Conservation (phyloP, 2,329 filamentous ascomycete genomes). For the Nemania abortiva region DNA sequence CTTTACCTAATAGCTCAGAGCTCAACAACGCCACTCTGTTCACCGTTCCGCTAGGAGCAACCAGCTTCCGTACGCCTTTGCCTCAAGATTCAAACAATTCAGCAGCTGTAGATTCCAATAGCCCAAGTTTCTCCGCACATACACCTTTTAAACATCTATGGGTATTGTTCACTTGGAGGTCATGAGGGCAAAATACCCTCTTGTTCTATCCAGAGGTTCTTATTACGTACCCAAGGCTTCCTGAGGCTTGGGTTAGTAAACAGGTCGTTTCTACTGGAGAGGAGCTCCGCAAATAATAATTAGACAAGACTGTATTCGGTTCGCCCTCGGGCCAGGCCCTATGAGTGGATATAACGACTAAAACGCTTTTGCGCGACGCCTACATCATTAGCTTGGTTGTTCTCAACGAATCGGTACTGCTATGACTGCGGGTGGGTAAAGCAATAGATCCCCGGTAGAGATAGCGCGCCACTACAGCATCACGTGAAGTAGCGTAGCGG, state of each 20-base stretch:
- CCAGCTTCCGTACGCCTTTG: too few species aligned
- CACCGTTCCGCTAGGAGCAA: too few species aligned
- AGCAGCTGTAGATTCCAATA: too few species aligned
- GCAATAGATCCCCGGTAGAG: background rate
- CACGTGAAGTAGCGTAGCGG: background rate
- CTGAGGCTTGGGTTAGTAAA: background rate
- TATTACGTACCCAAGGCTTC: background rate
- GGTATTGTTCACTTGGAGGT: background rate
- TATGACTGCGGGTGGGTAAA: background rate
- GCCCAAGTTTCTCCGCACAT: too few species aligned
- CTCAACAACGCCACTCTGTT: background rate
- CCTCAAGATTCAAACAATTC: too few species aligned
- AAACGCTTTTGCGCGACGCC: background rate
- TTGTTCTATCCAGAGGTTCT: background rate
- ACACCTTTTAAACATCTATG: too few species aligned
- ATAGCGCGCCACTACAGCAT: too few species aligned
- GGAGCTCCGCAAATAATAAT: background rate
- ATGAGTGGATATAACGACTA: background rate
- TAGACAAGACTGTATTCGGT: background rate
- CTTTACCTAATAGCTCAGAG: background rate
- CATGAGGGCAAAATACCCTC: background rate
- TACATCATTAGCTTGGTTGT: background rate
- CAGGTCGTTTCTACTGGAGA: background rate
- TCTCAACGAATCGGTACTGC: background rate
- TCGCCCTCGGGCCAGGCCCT: background rate